These are phyloP conservation scores for Hawksworthiomyces lignivorus DNA, from an alignment of 2,329 filamentous ascomycete genomes.

Conservation along the genomic window DNA sequence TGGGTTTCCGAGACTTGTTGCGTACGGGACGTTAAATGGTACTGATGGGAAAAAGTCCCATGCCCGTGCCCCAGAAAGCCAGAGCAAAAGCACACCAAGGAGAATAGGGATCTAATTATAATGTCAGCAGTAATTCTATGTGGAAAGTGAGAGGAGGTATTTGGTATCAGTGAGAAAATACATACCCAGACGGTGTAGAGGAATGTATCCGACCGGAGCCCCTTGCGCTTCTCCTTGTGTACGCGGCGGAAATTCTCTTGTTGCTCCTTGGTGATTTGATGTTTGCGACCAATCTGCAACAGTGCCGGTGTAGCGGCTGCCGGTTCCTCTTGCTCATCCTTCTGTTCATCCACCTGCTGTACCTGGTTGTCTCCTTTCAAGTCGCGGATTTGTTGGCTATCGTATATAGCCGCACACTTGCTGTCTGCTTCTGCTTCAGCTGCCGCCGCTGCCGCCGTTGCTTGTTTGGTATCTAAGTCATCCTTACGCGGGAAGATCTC, in stretches of 20 bases:
- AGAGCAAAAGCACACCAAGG: constrained; percentile 15
- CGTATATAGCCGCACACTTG: constrained; percentile 48
- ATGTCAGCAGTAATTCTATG: neutral
- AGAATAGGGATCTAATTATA: constrained; percentile 14
- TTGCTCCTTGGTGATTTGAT: constrained; percentile 57
- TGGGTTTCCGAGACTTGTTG: constrained; percentile 13
- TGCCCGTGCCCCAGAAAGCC: constrained; percentile 13
- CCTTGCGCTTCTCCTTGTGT: constrained; percentile 56
- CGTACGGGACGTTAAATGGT: constrained; percentile 15
- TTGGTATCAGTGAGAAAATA: neutral
- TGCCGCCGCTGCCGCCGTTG: constrained; percentile 49
- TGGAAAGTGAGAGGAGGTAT: no score
- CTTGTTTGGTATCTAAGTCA: constrained; percentile 47
- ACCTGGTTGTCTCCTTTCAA: constrained; percentile 8
- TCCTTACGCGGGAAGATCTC: constrained; percentile 54
- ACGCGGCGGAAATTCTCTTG: constrained; percentile 55
- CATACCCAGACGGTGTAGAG: constrained; percentile 63
- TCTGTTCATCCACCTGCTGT: constrained; percentile 27
- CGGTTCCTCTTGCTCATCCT: constrained; percentile 26
- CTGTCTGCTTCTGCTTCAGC: constrained; percentile 51
- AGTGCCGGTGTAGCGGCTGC: constrained; percentile 28
- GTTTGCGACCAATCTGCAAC: constrained; percentile 55
- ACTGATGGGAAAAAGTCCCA: constrained; percentile 14
- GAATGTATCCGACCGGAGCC: constrained; percentile 55
- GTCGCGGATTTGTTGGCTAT: constrained; percentile 22